Percentiles rank a stretch among this genome's conserved stretches.
Conservation (phyloP, 495 filamentous ascomycete species). For the Saxophila tyrrhenica region DNA sequence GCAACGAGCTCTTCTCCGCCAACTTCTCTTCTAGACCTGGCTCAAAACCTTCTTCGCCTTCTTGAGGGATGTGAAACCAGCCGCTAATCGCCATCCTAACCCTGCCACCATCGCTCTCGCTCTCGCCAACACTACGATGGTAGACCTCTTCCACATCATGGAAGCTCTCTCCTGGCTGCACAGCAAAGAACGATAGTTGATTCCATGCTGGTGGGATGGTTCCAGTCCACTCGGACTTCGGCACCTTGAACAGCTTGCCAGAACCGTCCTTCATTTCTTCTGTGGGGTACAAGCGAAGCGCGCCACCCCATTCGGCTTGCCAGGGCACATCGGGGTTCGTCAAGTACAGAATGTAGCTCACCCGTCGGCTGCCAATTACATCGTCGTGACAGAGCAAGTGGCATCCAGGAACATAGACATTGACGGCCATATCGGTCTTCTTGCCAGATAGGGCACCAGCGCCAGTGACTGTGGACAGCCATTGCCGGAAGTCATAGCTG, state of each 20-base stretch:
- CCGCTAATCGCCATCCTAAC: conserved; percentile 95
- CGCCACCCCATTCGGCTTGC: conserved; percentile 90
- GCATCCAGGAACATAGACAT: conserved; percentile 92
- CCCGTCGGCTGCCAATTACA: conserved; percentile 83
- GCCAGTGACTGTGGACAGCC: conserved; percentile 70
- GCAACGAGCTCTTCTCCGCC: conserved; percentile 75
- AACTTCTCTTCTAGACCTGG: conserved; percentile 79
- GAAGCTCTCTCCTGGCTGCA: conserved; percentile 93
- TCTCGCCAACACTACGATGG: conserved; percentile 47
- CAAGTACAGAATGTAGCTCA: conserved; percentile 95
- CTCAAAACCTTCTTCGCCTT: conserved; percentile 88
- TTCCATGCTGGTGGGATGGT: conserved; percentile 87
- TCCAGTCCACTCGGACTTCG: conserved; percentile 49
- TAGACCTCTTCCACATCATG: conserved; percentile 99
- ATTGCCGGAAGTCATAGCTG: conserved; percentile 76
- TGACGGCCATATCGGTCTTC: conserved; percentile 99
- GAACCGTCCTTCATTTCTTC: conserved; percentile 50
- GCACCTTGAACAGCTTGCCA: conserved; percentile 49
- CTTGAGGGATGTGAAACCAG: conserved; percentile 98
- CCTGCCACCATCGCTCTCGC: conserved; percentile 53
- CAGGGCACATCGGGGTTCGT: conserved; percentile 86
- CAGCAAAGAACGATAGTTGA: conserved; percentile 94
- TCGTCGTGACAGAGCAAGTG: conserved; percentile 96
- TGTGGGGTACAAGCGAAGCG: conserved; percentile 79
- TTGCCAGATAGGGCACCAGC: conserved; percentile 77